Base-by-base conservation (phyloP, 2,329 filamentous ascomycete species). In the Hyphodiscus sp. region DNA sequence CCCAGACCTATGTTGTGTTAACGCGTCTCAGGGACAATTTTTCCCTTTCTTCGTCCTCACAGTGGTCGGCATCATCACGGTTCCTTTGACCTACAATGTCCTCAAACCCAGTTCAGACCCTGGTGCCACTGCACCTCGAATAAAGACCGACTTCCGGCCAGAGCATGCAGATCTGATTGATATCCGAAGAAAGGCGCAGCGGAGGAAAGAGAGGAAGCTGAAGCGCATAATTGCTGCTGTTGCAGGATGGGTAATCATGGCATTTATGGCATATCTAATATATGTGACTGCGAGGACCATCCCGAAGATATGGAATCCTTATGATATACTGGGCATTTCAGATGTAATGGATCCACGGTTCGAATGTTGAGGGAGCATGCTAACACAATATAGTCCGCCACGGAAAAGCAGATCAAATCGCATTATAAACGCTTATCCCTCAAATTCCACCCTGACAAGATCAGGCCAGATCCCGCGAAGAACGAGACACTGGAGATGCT, bases 11-110 rank as follows among this genome's bases (percentile, higher is more conserved):
- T 41, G 2, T 26, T 23, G 47, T 50, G 38, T 58, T 65, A 57
- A 63, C 42, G 23, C 30, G 11, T 49, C 30, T 38, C 56, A 94
- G 82, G 91, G 91, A 65, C 89, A 96, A 81, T 96, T 96, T 78
- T 99, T 96, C 79, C 94, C 95, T 63, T 96, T 95, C 81, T 99
- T 99, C 78, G 86, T 97, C 74, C 85, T 96, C 69, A 96, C 91
- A 44, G 80, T 97, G 67, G 84, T 87, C 58, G 85, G 86, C 67
- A 83, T 99, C 62, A 81, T 96, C 72, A 96, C 94, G 33, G 74
- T 96, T 55, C 91, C 92, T 58, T 80, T 95, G 67, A 95, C 92
- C 65, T 96, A 95, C 73, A 88, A 85, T 61, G 83, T 96, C 63
- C 79, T 96, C 66, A 87, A 86, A 69, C 84, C 89, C 45, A 87